phyloP scores from a whole-genome alignment of 2,329 filamentous ascomycete species.

The Penicillium hordei region DNA sequence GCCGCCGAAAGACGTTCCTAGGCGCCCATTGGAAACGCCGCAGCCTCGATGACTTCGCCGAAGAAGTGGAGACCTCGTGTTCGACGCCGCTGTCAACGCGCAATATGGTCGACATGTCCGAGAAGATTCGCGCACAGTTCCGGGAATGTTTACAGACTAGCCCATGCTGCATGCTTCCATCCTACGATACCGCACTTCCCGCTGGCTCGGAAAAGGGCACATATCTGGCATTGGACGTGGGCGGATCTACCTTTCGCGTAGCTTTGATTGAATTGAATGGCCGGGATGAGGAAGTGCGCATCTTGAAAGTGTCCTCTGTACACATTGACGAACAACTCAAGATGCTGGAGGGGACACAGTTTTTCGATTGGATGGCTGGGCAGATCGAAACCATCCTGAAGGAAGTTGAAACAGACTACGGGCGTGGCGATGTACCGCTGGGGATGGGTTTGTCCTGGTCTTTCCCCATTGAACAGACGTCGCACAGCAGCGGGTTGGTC shows the following conservation, averaged over 20 bases:
- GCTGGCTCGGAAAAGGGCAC: conserved; percentile 60
- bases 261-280: conserved; percentile 59
- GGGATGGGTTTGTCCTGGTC: conserved; percentile 66
- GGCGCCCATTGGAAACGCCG: conserved; percentile 38
- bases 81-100: conserved; percentile 35
- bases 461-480: conserved; percentile 66
- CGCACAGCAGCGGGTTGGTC: conserved; percentile 56
- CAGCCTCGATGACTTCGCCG: conserved; percentile 40
- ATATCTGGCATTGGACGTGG: conserved; percentile 63
- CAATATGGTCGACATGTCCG: conserved; percentile 47
- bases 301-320: conserved; percentile 55
- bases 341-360: conserved; percentile 54
- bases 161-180: conserved; percentile 64
- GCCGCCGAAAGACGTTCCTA: conserved; percentile 36
- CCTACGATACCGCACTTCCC: conserved; percentile 62
- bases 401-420: conserved; percentile 43
- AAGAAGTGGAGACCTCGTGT: conserved; percentile 42
- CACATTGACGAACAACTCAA: conserved; percentile 59
- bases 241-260: conserved; percentile 65
- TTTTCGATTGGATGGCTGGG: conserved; percentile 68
- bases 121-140: conserved; percentile 53
- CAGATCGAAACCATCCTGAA: conserved; percentile 57
- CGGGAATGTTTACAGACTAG: conserved; percentile 55
- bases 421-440: conserved; percentile 42
- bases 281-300: conserved; percentile 52